Conservation (phyloP, 2,329 filamentous ascomycete species). For the Neocatenulostroma microsporum region DNA sequence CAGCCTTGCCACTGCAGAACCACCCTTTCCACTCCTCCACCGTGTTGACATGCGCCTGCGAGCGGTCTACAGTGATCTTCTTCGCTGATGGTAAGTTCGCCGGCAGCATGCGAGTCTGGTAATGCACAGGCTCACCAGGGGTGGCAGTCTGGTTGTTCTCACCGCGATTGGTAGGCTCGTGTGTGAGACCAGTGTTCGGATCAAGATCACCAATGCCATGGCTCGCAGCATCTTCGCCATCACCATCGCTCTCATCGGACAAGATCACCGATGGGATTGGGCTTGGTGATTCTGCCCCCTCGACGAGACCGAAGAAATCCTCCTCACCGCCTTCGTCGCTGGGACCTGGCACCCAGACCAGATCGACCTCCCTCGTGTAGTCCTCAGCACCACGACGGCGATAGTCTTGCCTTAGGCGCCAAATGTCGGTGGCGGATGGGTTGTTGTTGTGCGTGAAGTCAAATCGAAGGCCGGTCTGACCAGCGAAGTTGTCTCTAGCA, state of each 20-base stretch:
- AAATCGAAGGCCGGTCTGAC: conserved; percentile 6
- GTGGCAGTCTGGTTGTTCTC: conserved; percentile 13
- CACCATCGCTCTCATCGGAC: no score
- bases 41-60: conserved; percentile 3
- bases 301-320: no score
- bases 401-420: conserved; percentile 8
- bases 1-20: conserved; percentile 64
- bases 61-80: conserved; percentile 16
- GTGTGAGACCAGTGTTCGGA: conserved; percentile 7
- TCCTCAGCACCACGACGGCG: conserved; percentile 1
- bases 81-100: no score
- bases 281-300: no score
- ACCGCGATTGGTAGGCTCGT: conserved; percentile 15
- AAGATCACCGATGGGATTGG: no score
- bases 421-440: conserved; percentile 12
- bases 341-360: conserved; percentile 16
- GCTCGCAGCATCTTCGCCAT: no score
- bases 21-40: conserved; percentile 61
- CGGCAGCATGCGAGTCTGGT: conserved; percentile 16
- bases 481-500: conserved; percentile 9
- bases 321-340: no score
- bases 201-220: conserved; percentile 12
- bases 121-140: conserved; percentile 2
- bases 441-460: conserved; percentile 1
- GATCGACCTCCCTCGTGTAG: conserved; percentile 9